phyloP scores from a whole-genome alignment of 2,329 filamentous ascomycete species.

The Mycosphaerelloides madeirae region DNA sequence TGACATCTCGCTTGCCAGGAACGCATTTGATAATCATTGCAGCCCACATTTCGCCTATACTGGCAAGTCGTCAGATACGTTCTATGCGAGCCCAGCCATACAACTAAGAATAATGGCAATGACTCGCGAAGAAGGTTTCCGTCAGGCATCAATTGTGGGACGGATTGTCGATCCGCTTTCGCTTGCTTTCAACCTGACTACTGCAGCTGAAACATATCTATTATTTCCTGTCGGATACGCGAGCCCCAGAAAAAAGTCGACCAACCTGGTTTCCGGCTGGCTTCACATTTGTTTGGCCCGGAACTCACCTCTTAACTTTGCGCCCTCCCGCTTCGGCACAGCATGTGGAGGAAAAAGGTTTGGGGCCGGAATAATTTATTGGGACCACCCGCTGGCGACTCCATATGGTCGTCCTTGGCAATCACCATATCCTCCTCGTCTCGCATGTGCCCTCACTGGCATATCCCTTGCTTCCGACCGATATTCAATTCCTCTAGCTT shows the following conservation, averaged over 20 bases:
- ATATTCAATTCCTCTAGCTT: not conserved
- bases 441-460: not conserved
- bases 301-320: too few species aligned
- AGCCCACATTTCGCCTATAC: too few species aligned
- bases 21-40: too few species aligned
- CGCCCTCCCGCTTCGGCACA: not conserved
- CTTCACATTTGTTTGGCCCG: not conserved
- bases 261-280: slow-evolving; percentile 5
- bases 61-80: too few species aligned
- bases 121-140: too few species aligned
- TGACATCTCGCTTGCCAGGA: too few species aligned
- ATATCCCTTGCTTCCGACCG: not conserved
- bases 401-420: not conserved
- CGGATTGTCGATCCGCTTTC: not conserved
- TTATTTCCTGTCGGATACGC: not conserved
- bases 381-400: not conserved
- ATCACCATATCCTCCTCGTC: not conserved
- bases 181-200: not conserved
- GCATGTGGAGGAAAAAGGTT: too few species aligned
- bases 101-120: too few species aligned
- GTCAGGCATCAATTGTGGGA: too few species aligned
- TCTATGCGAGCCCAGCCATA: too few species aligned
- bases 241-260: slow-evolving; percentile 1
- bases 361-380: too few species aligned
- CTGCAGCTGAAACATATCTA: not conserved